These are phyloP conservation scores for Pseudofabraea citricarpa DNA, from an alignment of 2,329 filamentous ascomycete species.

Conservation along the genomic window DNA sequence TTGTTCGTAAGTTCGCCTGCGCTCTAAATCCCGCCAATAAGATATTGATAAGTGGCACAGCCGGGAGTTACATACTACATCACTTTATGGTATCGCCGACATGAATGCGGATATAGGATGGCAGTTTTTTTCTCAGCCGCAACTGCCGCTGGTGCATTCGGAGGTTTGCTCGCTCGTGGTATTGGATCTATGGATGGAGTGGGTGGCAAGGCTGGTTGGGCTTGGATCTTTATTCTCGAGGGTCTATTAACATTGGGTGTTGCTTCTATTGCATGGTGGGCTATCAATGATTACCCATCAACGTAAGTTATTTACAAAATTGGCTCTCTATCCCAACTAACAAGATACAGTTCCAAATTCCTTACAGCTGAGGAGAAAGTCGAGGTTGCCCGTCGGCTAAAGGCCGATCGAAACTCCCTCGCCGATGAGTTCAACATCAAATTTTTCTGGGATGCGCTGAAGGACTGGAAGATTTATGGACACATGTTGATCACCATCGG, in stretches of 20 bases:
- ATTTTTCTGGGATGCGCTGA: constrained; percentile 34
- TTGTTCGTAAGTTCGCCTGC: constrained; percentile 11
- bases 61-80: constrained; percentile 37
- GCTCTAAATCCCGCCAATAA: neutral
- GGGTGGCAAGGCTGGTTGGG: constrained; percentile 37
- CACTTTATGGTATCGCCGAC: constrained; percentile 50
- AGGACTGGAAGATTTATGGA: constrained; percentile 40
- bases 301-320: constrained; percentile 5
- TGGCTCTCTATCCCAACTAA: neutral
- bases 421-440: constrained; percentile 25
- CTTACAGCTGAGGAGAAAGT: constrained; percentile 31
- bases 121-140: constrained; percentile 54
- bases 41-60: neutral
- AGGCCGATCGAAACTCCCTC: constrained; percentile 11
- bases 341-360: constrained; percentile 31
- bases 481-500: constrained; percentile 14
- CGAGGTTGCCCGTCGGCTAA: constrained; percentile 15
- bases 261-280: constrained; percentile 19
- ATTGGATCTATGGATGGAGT: constrained; percentile 40
- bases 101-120: constrained; percentile 54
- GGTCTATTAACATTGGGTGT: constrained; percentile 40
- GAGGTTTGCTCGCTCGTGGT: constrained; percentile 37
- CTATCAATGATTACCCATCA: constrained; percentile 17
- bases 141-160: constrained; percentile 46
- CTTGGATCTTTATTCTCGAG: constrained; percentile 48